Evolutionary conservation across 2,329 filamentous ascomycete species (phyloP).

Genomic region (Penicillium expansum): DNA sequence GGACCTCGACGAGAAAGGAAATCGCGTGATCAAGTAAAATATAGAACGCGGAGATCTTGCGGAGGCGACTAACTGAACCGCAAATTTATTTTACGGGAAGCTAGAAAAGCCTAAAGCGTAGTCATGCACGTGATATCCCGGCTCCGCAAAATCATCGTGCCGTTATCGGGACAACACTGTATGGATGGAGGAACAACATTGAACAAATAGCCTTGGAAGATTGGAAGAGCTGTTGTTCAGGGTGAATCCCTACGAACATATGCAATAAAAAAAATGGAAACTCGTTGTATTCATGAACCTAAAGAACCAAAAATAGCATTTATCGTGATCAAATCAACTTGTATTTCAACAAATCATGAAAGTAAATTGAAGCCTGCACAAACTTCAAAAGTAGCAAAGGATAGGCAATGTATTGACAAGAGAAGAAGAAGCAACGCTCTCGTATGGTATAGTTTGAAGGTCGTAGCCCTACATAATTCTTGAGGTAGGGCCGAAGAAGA

Average conservation of each 20-base stretch:
- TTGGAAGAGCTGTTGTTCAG: background rate
- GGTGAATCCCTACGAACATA: background rate
- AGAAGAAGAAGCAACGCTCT: conserved; percentile 28
- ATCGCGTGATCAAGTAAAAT: conserved; percentile 7
- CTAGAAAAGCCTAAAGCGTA: conserved; percentile 14
- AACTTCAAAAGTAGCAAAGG: conserved; percentile 6
- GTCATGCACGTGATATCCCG: conserved; percentile 21
- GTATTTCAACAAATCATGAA: conserved; percentile 2
- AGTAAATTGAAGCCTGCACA: background rate
- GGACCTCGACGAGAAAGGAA: background rate
- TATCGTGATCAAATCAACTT: conserved; percentile 4
- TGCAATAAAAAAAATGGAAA: background rate
- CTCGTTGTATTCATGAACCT: background rate
- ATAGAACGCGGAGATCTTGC: conserved; percentile 27
- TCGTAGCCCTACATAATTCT: conserved; percentile 36
- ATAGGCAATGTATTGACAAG: conserved; percentile 8
- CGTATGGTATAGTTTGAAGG: conserved; percentile 25
- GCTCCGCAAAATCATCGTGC: background rate
- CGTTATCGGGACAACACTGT: background rate
- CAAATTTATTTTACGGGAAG: conserved; percentile 36
- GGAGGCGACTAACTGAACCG: conserved; percentile 30
- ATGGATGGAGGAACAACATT: background rate
- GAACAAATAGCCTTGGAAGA: background rate
- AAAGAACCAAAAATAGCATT: background rate
- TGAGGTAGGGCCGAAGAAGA: conserved; percentile 21